Evolutionary conservation across 345 rosid genomes (phyloP).

Genomic region (Boechera divaricarpa): DNA sequence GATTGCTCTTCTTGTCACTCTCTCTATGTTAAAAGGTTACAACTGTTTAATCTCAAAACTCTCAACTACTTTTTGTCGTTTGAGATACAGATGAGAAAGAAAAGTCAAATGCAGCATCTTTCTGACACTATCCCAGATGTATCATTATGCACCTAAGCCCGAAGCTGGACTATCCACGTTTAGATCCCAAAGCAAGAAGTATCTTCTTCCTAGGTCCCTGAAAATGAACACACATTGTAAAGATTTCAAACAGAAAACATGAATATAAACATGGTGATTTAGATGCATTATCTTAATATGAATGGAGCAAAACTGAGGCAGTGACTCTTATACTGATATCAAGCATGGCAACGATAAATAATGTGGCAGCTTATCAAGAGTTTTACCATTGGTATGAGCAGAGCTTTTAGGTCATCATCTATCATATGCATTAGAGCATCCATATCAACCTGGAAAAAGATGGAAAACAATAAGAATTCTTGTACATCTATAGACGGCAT

Average conservation of each 20-base stretch:
- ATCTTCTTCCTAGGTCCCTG: slow-evolving; percentile 99
- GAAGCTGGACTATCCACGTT: slow-evolving; percentile 42
- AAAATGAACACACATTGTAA: slow-evolving; percentile 27
- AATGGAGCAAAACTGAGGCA: not conserved
- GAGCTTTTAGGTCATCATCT: slow-evolving; percentile 91
- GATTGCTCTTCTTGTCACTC: slow-evolving; percentile 59
- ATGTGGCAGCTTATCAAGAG: not conserved
- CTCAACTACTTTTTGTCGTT: slow-evolving; percentile 25
- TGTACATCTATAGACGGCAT: not conserved
- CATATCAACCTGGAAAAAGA: slow-evolving; percentile 85
- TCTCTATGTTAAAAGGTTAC: slow-evolving; percentile 11
- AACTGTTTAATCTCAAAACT: slow-evolving; percentile 23
- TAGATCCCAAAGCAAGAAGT: slow-evolving; percentile 74
- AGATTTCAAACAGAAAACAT: slow-evolving; percentile 13
- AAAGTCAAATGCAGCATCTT: slow-evolving; percentile 21
- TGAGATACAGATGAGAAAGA: slow-evolving; percentile 26
- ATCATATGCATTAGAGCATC: slow-evolving; percentile 90
- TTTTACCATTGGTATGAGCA: slow-evolving; percentile 94
- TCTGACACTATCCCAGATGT: not conserved
- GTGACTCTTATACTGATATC: not conserved
- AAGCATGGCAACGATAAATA: not conserved
- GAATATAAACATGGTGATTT: not conserved
- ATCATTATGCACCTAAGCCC: slow-evolving; percentile 19
- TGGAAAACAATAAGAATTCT: not conserved
- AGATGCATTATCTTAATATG: not conserved